A percentile compares a stretch with the other conserved stretches of the same genome.
phyloP scores from a whole-genome alignment of 1,284 basidiomycete species.

The Moesziomyces aphidis region DNA sequence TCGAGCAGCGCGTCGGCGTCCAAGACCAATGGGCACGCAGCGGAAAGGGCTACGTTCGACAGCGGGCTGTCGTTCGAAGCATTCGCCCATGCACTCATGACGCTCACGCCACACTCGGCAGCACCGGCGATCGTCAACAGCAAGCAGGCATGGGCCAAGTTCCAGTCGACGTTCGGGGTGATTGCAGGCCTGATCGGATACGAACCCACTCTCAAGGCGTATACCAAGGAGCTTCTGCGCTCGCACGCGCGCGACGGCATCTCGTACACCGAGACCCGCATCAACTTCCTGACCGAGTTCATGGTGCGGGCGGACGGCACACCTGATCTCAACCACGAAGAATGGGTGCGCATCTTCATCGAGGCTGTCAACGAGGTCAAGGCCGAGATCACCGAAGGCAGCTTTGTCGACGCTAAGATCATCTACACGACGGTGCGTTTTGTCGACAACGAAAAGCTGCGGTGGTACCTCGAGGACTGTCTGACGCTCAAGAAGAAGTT shows the following conservation, averaged over 20 bases:
- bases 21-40: neutral
- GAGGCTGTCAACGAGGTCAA: constrained; percentile 72
- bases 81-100: constrained; percentile 52
- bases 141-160: constrained; percentile 59
- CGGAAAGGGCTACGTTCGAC: neutral
- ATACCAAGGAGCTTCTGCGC: constrained; percentile 75
- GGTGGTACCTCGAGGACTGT: constrained; percentile 79
- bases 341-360: constrained; percentile 75
- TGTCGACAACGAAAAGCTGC: constrained; percentile 74
- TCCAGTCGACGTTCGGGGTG: constrained; percentile 54
- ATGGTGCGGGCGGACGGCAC: constrained; percentile 75
- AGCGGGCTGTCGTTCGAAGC: constrained; percentile 40
- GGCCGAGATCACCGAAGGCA: constrained; percentile 25
- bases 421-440: constrained; percentile 77
- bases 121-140: constrained; percentile 30
- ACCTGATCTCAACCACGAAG: constrained; percentile 74
- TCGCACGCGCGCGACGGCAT: constrained; percentile 79
- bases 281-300: constrained; percentile 77
- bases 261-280: constrained; percentile 77
- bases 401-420: constrained; percentile 48
- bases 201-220: constrained; percentile 74
- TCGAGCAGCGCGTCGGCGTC: neutral
- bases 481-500: constrained; percentile 79
- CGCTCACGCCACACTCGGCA: constrained; percentile 46
- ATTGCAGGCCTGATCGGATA: constrained; percentile 67